Evolutionary conservation across 352 stramenopile species (phyloP).

Genomic region (Pythium myriotylum): DNA sequence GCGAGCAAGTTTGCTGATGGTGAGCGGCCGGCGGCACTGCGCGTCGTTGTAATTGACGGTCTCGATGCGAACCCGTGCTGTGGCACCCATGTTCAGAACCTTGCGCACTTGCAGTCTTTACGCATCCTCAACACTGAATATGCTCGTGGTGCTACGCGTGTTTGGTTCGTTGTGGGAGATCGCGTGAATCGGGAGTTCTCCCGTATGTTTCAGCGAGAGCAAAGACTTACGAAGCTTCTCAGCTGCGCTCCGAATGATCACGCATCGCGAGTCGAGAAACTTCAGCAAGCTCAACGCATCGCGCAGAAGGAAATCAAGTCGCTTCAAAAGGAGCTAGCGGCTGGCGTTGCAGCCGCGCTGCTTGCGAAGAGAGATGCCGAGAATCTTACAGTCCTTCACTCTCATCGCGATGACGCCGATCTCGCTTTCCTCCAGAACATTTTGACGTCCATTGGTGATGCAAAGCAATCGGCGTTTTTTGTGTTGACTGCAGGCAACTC

Average conservation of each 20-base stretch:
- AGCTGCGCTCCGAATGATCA: constrained; percentile 72
- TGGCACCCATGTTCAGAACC: constrained; percentile 82
- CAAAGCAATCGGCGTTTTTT: constrained; percentile 38
- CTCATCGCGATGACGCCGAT: constrained; percentile 63
- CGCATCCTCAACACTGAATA: constrained; percentile 76
- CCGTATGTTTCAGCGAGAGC: constrained; percentile 68
- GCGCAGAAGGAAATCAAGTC: constrained; percentile 69
- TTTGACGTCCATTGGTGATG: constrained; percentile 44
- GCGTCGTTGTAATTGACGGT: constrained; percentile 82
- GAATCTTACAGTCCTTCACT: constrained; percentile 39
- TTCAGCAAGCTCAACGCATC: constrained; percentile 63
- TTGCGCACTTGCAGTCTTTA: constrained; percentile 72
- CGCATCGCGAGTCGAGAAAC: constrained; percentile 59
- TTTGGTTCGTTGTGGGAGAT: constrained; percentile 87
- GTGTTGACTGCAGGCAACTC: constrained; percentile 57
- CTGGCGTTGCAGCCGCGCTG: constrained; percentile 50
- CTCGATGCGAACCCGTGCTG: constrained; percentile 89
- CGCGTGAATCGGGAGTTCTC: constrained; percentile 80
- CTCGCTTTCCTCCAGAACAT: constrained; percentile 74
- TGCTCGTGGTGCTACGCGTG: constrained; percentile 58
- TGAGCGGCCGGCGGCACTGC: constrained; percentile 67
- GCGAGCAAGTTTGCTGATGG: constrained; percentile 59
- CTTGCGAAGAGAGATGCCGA: constrained; percentile 25
- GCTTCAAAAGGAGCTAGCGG: constrained; percentile 71
- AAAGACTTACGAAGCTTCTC: constrained; percentile 70